Evolutionary conservation across 345 rosid species (phyloP).

Genomic region (Excoecaria agallocha): DNA sequence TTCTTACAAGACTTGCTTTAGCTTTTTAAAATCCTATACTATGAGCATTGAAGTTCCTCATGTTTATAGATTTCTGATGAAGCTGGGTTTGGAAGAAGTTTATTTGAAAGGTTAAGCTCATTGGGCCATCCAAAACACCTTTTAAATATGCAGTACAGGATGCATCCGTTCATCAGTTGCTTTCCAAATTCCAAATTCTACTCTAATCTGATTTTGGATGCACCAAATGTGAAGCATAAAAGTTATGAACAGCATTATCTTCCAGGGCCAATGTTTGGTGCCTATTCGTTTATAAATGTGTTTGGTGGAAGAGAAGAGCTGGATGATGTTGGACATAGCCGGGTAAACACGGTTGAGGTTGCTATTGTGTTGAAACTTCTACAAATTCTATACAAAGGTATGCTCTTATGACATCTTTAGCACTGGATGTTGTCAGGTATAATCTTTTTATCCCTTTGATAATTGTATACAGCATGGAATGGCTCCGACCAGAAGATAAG

Average conservation of each 20-base stretch:
- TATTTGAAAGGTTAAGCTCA: slow-evolving; percentile 54
- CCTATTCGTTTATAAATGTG: slow-evolving; percentile 50
- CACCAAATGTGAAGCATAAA: slow-evolving; percentile 17
- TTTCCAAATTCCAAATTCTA: slow-evolving; percentile 61
- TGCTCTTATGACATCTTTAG: background rate
- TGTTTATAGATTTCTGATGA: slow-evolving; percentile 31
- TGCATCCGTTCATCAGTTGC: slow-evolving; percentile 71
- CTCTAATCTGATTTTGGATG: slow-evolving; percentile 41
- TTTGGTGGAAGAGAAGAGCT: slow-evolving; percentile 38
- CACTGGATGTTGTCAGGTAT: background rate
- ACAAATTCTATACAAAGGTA: slow-evolving; percentile 40
- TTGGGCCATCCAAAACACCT: slow-evolving; percentile 48
- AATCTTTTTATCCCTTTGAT: background rate
- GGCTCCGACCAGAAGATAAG: slow-evolving; percentile 3
- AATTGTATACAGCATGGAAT: slow-evolving; percentile 10
- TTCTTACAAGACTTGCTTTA: background rate
- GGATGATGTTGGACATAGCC: slow-evolving; percentile 27
- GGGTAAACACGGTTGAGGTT: slow-evolving; percentile 49
- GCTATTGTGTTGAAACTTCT: slow-evolving; percentile 35
- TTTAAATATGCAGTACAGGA: slow-evolving; percentile 59
- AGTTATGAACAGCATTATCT: slow-evolving; percentile 31
- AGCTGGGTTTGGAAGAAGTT: slow-evolving; percentile 60
- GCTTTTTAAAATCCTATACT: background rate
- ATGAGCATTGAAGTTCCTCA: background rate
- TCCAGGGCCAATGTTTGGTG: slow-evolving; percentile 43